Conservation (phyloP, 129 eudicot genomes). For the Centrapalus pauciflorus region DNA sequence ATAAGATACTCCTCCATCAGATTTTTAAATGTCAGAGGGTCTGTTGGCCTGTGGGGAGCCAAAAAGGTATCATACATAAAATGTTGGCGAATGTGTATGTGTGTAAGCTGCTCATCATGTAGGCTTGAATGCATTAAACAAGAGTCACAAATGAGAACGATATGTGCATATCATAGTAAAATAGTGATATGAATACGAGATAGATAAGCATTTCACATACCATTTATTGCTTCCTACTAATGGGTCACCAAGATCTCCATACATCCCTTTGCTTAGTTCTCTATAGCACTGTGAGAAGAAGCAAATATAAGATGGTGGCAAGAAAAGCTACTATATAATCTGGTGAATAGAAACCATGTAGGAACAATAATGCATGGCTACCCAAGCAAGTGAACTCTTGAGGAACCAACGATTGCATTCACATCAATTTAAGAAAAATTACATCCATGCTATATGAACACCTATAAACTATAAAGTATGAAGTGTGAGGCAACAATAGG, state of each 20-base stretch:
- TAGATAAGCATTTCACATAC: constrained; percentile 34
- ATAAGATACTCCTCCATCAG: constrained; percentile 68
- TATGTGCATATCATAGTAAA: too few relatives aligned
- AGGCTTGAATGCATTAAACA: not conserved
- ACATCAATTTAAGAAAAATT: not conserved
- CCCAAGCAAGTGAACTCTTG: not conserved
- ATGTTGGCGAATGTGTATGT: not conserved
- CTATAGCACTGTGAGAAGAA: constrained; percentile 56
- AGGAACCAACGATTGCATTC: not conserved
- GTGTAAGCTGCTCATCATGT: not conserved
- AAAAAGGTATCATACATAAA: not conserved
- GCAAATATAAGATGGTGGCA: not conserved
- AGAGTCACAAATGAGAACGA: not conserved
- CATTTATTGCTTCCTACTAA: constrained; percentile 70
- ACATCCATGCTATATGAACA: not conserved
- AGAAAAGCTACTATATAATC: not conserved
- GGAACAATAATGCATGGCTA: not conserved
- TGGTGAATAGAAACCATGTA: not conserved
- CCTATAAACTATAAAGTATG: not conserved
- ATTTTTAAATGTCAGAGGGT: constrained; percentile 51
- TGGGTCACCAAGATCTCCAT: constrained; percentile 65
- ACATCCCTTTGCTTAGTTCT: constrained; percentile 65
- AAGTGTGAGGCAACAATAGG: constrained; percentile 5
- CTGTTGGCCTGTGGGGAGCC: constrained; percentile 61
- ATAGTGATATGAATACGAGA: constrained; percentile 9